Percentiles rank a stretch among this genome's conserved stretches.
These are phyloP conservation scores for Tephrocybe sp. DNA, from an alignment of 768 basidiomycete species.

Conservation along the genomic window DNA sequence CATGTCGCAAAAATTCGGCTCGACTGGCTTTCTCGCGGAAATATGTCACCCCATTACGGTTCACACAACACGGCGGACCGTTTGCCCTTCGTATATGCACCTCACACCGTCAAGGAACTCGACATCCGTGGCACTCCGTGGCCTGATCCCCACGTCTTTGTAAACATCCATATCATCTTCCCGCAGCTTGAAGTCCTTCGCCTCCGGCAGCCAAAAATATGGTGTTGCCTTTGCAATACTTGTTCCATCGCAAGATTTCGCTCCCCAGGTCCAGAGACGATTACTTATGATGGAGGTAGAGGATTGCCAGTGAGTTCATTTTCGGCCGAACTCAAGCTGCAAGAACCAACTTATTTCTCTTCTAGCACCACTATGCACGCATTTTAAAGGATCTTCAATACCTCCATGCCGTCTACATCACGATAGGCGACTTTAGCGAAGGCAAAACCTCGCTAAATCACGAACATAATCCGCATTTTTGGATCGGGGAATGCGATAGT, in stretches of 20 bases:
- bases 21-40: conserved; percentile 23
- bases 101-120: conserved; percentile 22
- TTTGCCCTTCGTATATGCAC: conserved; percentile 24
- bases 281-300: conserved; percentile 29
- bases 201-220: conserved; percentile 23
- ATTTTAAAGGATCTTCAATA: conserved; percentile 18
- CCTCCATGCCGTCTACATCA: conserved; percentile 29
- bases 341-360: background rate
- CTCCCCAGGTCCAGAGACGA: conserved; percentile 19
- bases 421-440: conserved; percentile 23
- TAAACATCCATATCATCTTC: conserved; percentile 19
- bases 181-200: conserved; percentile 22
- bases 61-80: conserved; percentile 13
- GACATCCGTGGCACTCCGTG: conserved; percentile 29
- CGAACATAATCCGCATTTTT: conserved; percentile 22
- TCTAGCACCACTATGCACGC: conserved; percentile 32
- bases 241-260: conserved; percentile 25
- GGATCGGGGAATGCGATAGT: conserved; percentile 35
- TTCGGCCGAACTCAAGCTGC: background rate
- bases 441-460: conserved; percentile 16
- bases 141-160: conserved; percentile 28
- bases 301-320: conserved; percentile 29
- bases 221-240: conserved; percentile 36
- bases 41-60: conserved; percentile 12
- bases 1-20: conserved; percentile 22